Base-by-base conservation (phyloP, 2,329 filamentous ascomycete genomes). In the Orbilia quercus region DNA sequence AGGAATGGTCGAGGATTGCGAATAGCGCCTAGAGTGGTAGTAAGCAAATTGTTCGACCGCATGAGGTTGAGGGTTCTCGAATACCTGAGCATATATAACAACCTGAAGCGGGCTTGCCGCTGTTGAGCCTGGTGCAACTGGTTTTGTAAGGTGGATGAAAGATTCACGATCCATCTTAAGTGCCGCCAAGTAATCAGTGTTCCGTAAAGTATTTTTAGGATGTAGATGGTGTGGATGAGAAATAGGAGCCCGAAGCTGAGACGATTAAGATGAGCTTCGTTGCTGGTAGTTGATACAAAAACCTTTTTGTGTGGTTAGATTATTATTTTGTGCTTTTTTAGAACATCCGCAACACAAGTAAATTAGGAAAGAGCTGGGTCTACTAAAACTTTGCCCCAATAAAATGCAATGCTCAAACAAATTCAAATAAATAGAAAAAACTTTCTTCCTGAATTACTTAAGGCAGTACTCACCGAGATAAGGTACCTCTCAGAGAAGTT, bases 11-110 rank as follows among this genome's bases (percentile, higher is more conserved):
- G 81, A 96, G 84, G 85, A 96, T 87, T 80, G 89, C 85, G 84
- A 96, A 84, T 75, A 90, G 84, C 70, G 88, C 87, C 88, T 84
- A 80, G 77, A 82, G 81, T 40, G 77, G 74, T 74, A 16, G 66
- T 42, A 20, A 42, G 16, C 25, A 23, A 6, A 18, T 38, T 20
- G 44, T 34, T 12, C 5, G 42, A 16, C 7, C 4, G 12, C 5
- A 36, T n/a, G n/a, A 40, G 40, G 44, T n/a, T 12, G 47, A 34
- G 23, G 64, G 23, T 47, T 36, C 54, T 12, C 57, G 80, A 86
- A 80, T 87, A 96, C 91, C 87, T 97, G 93, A 79, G 95, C 93
- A 82, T 97, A 95, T 82, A 99, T 91, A 81, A 91, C 90, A 81
- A 99, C 92, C 82, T 89, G 91, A 82, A 99, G 88, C 82, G 95